Base-by-base conservation (phyloP, 176 grass and related monocot species). In the Musa beccarii region DNA sequence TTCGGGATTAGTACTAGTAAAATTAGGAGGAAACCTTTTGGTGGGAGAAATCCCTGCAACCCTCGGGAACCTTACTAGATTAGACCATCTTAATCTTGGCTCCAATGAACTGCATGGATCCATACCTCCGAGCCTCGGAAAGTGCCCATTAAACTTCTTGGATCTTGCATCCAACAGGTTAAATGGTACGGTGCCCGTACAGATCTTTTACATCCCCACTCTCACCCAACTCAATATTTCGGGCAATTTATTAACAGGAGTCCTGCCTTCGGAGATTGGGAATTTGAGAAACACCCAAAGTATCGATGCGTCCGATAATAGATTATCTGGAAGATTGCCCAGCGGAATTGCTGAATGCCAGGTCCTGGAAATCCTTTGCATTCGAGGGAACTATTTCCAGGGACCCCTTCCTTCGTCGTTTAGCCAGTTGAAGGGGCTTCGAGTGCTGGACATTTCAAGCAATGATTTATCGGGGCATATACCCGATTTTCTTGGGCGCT, bases 111-210 rank as follows among this genome's bases (percentile, higher is more conserved):
- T 79, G 20, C 16, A 34, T 22, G 77, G 65, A 49, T 34, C 23
- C 10, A 49, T 79, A 15, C 77, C 77, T 9, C 15, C 10, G 13
- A 59, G 49, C 11, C 23, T 78, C 3, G 22, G 62, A 52, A 28
- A 16, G 1, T 78, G 75, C 22, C 13, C 29, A 21, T 64, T 86
- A 11, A 53, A 43, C 11, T 2, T n/a, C 65, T 50, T 91, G 0
- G 74, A 87, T 70, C 20, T 96, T 80, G 76, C 84, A 13, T 51
- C 68, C 15, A 96, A 96, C 55, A 51, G 63, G 26, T 55, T 91
- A 14, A 16, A 26, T 70, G 89, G 88, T 10, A 53, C 11, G 2
- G 86, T 96, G 68, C 88, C 92, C 16, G 81, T 72, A 13, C 1
- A 62, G 4, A 63, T 91, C 2, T 11, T 85, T 3, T 63, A 26